phyloP scores from a whole-genome alignment of 495 filamentous ascomycete genomes.

The Annulohypoxylon bovei region DNA sequence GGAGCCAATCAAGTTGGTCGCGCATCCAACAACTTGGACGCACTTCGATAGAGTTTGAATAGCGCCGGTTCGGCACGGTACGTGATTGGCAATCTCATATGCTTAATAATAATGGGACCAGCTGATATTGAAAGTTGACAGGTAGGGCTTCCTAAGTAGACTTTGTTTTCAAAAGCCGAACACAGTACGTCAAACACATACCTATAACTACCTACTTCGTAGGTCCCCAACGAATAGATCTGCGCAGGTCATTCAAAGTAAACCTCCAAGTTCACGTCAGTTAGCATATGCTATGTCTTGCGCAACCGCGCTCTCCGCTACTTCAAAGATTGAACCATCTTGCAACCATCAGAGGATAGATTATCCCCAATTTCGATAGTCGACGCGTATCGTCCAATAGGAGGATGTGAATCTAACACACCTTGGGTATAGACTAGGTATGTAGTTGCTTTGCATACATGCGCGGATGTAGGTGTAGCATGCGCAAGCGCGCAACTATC shows the following conservation, averaged over 20 bases:
- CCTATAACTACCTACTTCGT: background rate
- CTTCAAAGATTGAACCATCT: slow-evolving; percentile 10
- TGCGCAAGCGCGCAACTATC: slow-evolving; percentile 30
- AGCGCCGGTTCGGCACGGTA: slow-evolving; percentile 42
- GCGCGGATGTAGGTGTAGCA: slow-evolving; percentile 13
- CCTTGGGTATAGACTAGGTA: slow-evolving; percentile 26
- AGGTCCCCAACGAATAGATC: slow-evolving; percentile 5
- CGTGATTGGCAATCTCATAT: slow-evolving; percentile 33
- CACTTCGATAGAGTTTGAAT: slow-evolving; percentile 35
- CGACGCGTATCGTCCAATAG: slow-evolving; percentile 29
- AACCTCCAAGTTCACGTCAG: background rate
- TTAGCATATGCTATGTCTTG: background rate
- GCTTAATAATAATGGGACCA: slow-evolving; percentile 30
- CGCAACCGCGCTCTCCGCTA: slow-evolving; percentile 36
- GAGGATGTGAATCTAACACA: slow-evolving; percentile 26
- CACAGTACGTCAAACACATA: slow-evolving; percentile 5
- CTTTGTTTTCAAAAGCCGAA: slow-evolving; percentile 1
- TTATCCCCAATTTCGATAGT: slow-evolving; percentile 21
- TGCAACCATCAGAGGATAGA: slow-evolving; percentile 32
- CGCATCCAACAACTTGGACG: slow-evolving; percentile 30
- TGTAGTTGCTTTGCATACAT: slow-evolving; percentile 5
- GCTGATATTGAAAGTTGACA: slow-evolving; percentile 19
- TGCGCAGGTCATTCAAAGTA: background rate
- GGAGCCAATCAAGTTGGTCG: slow-evolving; percentile 40
- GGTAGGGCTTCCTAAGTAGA: slow-evolving; percentile 1